These are phyloP conservation scores for Guadua angustifolia DNA, from an alignment of 176 grass and related monocot genomes.

Conservation along the genomic window DNA sequence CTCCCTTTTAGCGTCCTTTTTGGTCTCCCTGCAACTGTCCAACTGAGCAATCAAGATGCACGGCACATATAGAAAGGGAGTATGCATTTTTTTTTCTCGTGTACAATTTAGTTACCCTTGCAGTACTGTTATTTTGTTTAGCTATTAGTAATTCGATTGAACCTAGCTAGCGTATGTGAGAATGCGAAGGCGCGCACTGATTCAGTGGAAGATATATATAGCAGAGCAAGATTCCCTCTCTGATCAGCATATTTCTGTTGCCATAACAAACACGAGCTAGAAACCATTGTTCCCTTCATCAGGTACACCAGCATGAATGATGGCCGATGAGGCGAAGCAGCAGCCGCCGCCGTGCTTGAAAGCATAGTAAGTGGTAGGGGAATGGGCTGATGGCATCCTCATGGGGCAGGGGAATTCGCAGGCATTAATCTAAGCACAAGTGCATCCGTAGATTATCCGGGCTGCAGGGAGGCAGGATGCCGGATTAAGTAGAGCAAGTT, in stretches of 20 bases:
- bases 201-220: background rate
- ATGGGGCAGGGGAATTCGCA: conserved; percentile 31
- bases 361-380: conserved; percentile 12
- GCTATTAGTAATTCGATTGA: background rate
- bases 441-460: conserved; percentile 21
- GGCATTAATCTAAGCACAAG: conserved; percentile 28
- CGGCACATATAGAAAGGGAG: background rate
- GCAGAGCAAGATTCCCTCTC: background rate
- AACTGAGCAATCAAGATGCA: background rate
- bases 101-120: background rate
- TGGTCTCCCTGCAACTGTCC: conserved; percentile 12
- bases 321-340: background rate
- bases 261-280: background rate
- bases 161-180: background rate
- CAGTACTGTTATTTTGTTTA: background rate
- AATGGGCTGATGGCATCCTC: conserved; percentile 19
- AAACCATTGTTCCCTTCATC: conserved; percentile 25
- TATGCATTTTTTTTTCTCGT: background rate
- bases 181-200: background rate
- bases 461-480: conserved; percentile 22
- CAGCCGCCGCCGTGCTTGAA: background rate
- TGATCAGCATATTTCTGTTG: conserved; percentile 33
- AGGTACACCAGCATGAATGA: conserved; percentile 34
- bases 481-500: conserved; percentile 35
- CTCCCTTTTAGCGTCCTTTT: conserved; percentile 5